Evolutionary conservation across 345 rosid genomes (phyloP).

Genomic region (Euphorbia lathyris): DNA sequence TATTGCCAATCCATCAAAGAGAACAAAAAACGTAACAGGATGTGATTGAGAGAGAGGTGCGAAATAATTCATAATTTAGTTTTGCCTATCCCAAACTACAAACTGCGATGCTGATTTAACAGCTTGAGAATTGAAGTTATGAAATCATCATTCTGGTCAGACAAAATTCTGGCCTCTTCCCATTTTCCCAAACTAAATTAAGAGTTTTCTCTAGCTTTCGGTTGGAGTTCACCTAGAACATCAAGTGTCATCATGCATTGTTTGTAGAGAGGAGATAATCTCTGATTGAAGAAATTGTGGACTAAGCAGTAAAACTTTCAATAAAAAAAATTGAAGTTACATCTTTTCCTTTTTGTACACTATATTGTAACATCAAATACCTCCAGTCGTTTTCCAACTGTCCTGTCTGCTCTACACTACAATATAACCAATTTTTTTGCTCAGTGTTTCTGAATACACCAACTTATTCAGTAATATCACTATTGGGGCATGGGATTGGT

Average conservation of each 20-base stretch:
- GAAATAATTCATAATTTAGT: background rate
- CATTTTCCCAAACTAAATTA: background rate
- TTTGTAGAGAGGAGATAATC: background rate
- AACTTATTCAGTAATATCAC: no score
- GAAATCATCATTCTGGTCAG: background rate
- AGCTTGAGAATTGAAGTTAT: background rate
- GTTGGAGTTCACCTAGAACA: background rate
- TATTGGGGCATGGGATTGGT: background rate
- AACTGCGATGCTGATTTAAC: background rate
- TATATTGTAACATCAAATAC: background rate
- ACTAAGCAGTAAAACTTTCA: background rate
- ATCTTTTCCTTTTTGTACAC: background rate
- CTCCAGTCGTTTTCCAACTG: no score
- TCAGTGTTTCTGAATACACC: background rate
- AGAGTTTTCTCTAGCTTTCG: background rate
- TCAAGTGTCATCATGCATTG: background rate
- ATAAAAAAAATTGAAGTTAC: background rate
- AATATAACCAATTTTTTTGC: background rate
- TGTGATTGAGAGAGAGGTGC: background rate
- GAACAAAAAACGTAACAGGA: background rate
- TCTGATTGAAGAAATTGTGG: background rate
- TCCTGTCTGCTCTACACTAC: background rate
- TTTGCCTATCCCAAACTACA: background rate
- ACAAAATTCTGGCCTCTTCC: background rate
- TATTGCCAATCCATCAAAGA: background rate